phyloP scores from a whole-genome alignment of 768 basidiomycete genomes.

The Suillus sp. region DNA sequence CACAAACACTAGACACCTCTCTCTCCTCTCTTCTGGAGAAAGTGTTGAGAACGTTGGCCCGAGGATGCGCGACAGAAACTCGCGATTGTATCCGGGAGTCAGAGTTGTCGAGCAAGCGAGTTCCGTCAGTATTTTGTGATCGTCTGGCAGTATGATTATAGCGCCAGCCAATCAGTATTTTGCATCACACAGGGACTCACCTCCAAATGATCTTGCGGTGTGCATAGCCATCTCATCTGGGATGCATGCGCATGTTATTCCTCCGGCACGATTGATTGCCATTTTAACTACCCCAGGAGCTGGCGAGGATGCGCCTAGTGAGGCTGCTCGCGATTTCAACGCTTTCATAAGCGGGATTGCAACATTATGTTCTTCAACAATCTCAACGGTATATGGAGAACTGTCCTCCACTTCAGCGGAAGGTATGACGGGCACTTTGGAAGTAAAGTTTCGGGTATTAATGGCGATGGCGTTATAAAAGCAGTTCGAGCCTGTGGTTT shows the following conservation, averaged over 20 bases:
- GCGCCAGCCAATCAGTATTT: neutral
- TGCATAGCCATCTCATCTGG: conserved; percentile 74
- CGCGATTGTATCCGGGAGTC: conserved; percentile 60
- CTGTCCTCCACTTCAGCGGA: conserved; percentile 24
- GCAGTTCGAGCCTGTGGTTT: conserved; percentile 73
- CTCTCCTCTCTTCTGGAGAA: conserved; percentile 27
- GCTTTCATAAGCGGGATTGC: conserved; percentile 56
- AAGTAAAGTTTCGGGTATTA: conserved; percentile 43
- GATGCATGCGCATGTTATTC: conserved; percentile 58
- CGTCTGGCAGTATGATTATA: conserved; percentile 44
- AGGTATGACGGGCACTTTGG: conserved; percentile 35
- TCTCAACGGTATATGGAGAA: conserved; percentile 43
- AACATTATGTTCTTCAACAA: conserved; percentile 47
- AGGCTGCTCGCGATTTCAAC: conserved; percentile 68
- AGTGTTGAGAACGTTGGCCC: conserved; percentile 25
- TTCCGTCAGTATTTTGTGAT: conserved; percentile 76
- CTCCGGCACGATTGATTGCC: conserved; percentile 62
- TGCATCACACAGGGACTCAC: conserved; percentile 38
- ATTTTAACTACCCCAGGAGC: conserved; percentile 62
- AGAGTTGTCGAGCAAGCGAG: conserved; percentile 75
- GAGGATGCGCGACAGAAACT: conserved; percentile 49
- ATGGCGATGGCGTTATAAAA: conserved; percentile 72
- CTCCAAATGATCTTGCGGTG: conserved; percentile 54
- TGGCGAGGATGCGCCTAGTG: conserved; percentile 70
- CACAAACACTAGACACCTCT: conserved; percentile 58